These are phyloP conservation scores for Ogataea nitratoaversa DNA, from an alignment of 805 yeast species.

Conservation along the genomic window DNA sequence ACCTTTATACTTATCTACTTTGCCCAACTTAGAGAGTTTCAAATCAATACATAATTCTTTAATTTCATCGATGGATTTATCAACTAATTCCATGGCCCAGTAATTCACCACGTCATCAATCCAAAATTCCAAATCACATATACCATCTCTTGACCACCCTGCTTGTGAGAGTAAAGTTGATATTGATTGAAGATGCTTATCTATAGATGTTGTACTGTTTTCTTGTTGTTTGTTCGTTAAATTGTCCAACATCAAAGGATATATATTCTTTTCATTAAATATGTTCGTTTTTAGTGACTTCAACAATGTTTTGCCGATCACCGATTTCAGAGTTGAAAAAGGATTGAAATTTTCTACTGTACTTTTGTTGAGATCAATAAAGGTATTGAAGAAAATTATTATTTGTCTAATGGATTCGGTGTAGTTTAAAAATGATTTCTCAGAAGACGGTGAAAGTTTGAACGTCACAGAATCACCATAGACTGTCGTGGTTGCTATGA, in stretches of 20 bases:
- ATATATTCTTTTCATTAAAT: conserved; percentile 22
- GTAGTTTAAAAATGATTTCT: conserved; percentile 3
- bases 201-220: conserved; percentile 1
- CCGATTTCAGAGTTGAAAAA: conserved; percentile 13
- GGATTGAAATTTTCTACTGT: conserved; percentile 8
- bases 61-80: conserved; percentile 23
- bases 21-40: conserved; percentile 5
- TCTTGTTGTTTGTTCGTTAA: conserved; percentile 13
- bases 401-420: conserved; percentile 18
- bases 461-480: conserved; percentile 4
- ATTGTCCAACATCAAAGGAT: conserved; percentile 23
- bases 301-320: conserved; percentile 18
- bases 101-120: conserved; percentile 27
- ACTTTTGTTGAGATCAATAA: conserved; percentile 11
- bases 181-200: conserved; percentile 14
- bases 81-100: conserved; percentile 26
- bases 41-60: conserved; percentile 19
- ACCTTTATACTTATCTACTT: conserved; percentile 8
- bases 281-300: conserved; percentile 19
- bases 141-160: conserved; percentile 28
- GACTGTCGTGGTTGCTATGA: too few relatives aligned
- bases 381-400: conserved; percentile 21
- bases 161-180: conserved; percentile 20
- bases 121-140: conserved; percentile 32
- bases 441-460: not conserved